Evolutionary conservation across 1,284 basidiomycete genomes (phyloP).

Genomic region (Retiboletus fuscus): DNA sequence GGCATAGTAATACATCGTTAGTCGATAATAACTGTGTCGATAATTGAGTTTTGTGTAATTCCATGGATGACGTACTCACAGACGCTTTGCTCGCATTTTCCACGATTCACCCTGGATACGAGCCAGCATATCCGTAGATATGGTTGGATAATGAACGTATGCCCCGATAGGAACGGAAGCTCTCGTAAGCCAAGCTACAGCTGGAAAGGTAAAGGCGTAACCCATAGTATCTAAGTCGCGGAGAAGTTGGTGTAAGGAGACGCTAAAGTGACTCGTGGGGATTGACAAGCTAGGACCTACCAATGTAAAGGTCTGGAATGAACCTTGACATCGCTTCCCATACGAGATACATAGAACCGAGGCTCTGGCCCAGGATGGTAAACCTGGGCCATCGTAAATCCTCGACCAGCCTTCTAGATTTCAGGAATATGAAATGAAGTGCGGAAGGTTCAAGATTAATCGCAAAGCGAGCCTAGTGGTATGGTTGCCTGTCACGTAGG

Average conservation of each 20-base stretch:
- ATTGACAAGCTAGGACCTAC: slow-evolving; percentile 55
- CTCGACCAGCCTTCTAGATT: slow-evolving; percentile 79
- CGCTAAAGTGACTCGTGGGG: not conserved
- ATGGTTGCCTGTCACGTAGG: not conserved
- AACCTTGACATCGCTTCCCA: slow-evolving; percentile 83
- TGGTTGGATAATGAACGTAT: slow-evolving; percentile 97
- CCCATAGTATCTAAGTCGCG: slow-evolving; percentile 93
- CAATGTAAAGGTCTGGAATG: slow-evolving; percentile 91
- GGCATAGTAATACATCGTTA: slow-evolving; percentile 89
- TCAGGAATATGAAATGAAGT: slow-evolving; percentile 84
- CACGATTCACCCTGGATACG: slow-evolving; percentile 84
- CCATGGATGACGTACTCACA: slow-evolving; percentile 31
- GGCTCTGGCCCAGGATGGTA: slow-evolving; percentile 91
- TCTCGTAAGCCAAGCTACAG: slow-evolving; percentile 69
- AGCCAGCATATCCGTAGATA: slow-evolving; percentile 93
- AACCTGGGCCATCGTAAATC: slow-evolving; percentile 88
- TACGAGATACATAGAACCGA: slow-evolving; percentile 87
- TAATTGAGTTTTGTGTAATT: slow-evolving; percentile 16
- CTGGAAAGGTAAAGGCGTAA: slow-evolving; percentile 92
- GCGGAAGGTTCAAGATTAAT: slow-evolving; percentile 75
- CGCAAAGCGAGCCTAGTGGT: slow-evolving; percentile 81
- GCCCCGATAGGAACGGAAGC: slow-evolving; percentile 81
- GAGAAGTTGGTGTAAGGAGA: slow-evolving; percentile 14
- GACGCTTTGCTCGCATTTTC: slow-evolving; percentile 59
- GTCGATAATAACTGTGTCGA: slow-evolving; percentile 81